These are phyloP conservation scores for Pinus tabuliformis DNA, from an alignment of 75 land plant species.

Conservation along the genomic window DNA sequence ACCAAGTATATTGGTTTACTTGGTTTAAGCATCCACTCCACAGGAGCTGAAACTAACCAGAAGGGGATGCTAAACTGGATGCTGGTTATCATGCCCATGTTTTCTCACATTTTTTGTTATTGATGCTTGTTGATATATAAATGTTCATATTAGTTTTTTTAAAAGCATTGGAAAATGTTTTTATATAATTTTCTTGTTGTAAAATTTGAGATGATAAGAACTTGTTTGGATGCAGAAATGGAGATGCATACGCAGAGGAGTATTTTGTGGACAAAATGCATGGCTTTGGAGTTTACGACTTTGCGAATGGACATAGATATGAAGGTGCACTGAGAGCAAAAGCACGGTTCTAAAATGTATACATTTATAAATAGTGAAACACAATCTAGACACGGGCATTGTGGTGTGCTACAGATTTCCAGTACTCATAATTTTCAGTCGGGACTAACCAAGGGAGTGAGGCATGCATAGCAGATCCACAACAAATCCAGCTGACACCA, in stretches of 20 bases:
- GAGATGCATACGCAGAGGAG: slow-evolving; percentile 84
- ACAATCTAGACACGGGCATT: slow-evolving; percentile 75
- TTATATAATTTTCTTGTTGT: background rate
- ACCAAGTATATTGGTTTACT: too few species aligned
- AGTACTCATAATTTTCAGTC: slow-evolving; percentile 37
- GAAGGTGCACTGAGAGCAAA: slow-evolving; percentile 90
- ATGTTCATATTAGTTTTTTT: background rate
- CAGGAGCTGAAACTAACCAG: too few species aligned
- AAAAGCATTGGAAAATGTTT: background rate
- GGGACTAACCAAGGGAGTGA: slow-evolving; percentile 45
- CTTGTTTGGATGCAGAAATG: slow-evolving; percentile 48
- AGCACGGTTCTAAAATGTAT: slow-evolving; percentile 83
- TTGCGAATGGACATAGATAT: slow-evolving; percentile 85
- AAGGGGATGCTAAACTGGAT: background rate
- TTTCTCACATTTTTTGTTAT: background rate
- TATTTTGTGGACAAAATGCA: slow-evolving; percentile 91
- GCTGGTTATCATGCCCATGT: background rate
- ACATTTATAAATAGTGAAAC: slow-evolving; percentile 75
- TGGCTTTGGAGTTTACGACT: slow-evolving; percentile 91
- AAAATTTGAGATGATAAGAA: background rate
- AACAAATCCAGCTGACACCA: too few species aligned
- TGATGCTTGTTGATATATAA: background rate
- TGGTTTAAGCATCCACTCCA: too few species aligned
- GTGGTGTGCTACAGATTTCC: slow-evolving; percentile 50
- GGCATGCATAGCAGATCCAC: slow-evolving; percentile 13